Evolutionary conservation across 2,329 filamentous ascomycete species (phyloP).

Genomic region (Nemania sp.): DNA sequence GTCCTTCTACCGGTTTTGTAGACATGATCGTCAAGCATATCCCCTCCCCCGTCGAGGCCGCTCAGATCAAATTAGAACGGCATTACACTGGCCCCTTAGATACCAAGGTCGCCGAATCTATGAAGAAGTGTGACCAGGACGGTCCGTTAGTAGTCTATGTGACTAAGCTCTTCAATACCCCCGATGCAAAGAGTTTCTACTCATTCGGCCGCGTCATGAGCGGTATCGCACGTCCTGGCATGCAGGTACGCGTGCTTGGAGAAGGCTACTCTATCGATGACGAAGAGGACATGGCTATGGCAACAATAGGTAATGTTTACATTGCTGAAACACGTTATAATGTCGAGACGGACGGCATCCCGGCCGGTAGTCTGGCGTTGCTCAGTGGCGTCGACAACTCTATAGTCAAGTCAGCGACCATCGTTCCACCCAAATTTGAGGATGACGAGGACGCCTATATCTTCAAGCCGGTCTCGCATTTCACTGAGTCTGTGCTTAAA

Average conservation of each 20-base stretch:
- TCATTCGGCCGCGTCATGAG: conserved; percentile 93
- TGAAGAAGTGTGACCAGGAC: conserved; percentile 86
- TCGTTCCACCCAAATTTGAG: conserved; percentile 82
- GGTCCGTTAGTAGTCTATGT: conserved; percentile 92
- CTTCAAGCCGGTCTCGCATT: conserved; percentile 91
- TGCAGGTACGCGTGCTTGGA: conserved; percentile 89
- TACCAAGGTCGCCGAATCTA: conserved; percentile 81
- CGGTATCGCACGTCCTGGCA: conserved; percentile 84
- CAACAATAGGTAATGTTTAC: conserved; percentile 86
- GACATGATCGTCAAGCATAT: conserved; percentile 95
- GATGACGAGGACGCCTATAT: conserved; percentile 95
- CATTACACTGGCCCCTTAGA: conserved; percentile 95
- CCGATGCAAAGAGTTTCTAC: conserved; percentile 91
- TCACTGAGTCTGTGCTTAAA: conserved; percentile 98
- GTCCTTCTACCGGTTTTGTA: conserved; percentile 87
- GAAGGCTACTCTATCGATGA: conserved; percentile 97
- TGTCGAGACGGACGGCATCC: conserved; percentile 89
- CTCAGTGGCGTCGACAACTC: conserved; percentile 95
- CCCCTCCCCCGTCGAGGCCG: conserved; percentile 85
- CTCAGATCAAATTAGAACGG: conserved; percentile 79
- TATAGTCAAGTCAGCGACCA: conserved; percentile 95
- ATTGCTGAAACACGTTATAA: conserved; percentile 95
- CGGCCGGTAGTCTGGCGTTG: conserved; percentile 94
- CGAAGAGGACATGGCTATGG: conserved; percentile 94
- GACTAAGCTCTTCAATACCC: conserved; percentile 91